Conservation (phyloP, 2,329 filamentous ascomycete species). For the Venturia nashicola region DNA sequence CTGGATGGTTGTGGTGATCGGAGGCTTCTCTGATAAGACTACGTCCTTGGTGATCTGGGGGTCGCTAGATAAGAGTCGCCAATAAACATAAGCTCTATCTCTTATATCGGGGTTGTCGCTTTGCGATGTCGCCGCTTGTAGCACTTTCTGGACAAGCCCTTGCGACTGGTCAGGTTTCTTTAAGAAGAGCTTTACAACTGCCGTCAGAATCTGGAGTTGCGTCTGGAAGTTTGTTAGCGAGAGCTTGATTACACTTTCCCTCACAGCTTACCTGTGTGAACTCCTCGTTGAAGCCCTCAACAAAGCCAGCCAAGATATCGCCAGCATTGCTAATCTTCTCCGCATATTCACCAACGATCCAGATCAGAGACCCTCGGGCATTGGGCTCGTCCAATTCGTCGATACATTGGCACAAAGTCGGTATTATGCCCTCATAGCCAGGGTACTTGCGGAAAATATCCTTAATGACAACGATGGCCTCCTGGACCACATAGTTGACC, state of each 20-base stretch:
- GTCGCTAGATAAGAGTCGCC: slow-evolving; percentile 88
- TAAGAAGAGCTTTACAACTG: slow-evolving; percentile 92
- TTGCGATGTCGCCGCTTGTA: slow-evolving; percentile 84
- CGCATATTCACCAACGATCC: slow-evolving; percentile 98
- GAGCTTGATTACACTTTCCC: not conserved
- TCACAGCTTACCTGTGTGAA: slow-evolving; percentile 67
- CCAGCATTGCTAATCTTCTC: slow-evolving; percentile 99
- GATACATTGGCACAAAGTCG: slow-evolving; percentile 89
- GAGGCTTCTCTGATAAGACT: slow-evolving; percentile 84
- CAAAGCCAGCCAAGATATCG: slow-evolving; percentile 81
- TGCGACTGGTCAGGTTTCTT: slow-evolving; percentile 93
- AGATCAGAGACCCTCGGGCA: slow-evolving; percentile 82
- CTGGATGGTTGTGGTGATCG: slow-evolving; percentile 88
- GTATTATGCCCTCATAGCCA: slow-evolving; percentile 95
- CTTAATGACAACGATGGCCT: slow-evolving; percentile 97
- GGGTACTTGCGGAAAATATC: slow-evolving; percentile 97
- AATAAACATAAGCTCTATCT: slow-evolving; percentile 95
- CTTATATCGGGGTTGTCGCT: slow-evolving; percentile 97
- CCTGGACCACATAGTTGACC: slow-evolving; percentile 98
- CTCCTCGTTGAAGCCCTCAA: slow-evolving; percentile 90
- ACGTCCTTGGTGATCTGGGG: slow-evolving; percentile 86
- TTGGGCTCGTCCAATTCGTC: slow-evolving; percentile 93
- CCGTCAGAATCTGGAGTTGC: slow-evolving; percentile 94
- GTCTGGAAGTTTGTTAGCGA: slow-evolving; percentile 45
- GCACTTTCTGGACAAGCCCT: slow-evolving; percentile 81